Conservation (phyloP, 148 eudicot genomes). For the Dysphania ambrosioides region DNA sequence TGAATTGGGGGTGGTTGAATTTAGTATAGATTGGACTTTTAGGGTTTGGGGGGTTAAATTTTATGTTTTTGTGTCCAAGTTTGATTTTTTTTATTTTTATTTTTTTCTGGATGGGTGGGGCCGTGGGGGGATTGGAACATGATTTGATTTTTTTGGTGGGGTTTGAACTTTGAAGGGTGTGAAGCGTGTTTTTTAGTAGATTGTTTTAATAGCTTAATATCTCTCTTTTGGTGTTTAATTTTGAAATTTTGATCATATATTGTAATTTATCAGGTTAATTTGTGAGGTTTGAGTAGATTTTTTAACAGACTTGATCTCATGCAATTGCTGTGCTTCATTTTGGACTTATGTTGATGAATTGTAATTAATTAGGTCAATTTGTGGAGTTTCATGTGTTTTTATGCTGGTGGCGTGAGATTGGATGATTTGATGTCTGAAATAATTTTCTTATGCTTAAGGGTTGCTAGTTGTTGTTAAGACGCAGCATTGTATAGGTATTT, state of each 20-base stretch:
- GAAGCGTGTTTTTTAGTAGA: too few species aligned
- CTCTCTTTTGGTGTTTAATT: too few species aligned
- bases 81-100: neutral
- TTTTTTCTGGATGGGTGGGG: too few species aligned
- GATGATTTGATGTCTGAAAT: constrained; percentile 9
- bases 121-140: too few species aligned
- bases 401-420: neutral
- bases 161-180: too few species aligned
- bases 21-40: neutral
- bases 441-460: constrained; percentile 13
- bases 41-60: neutral
- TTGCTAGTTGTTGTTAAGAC: neutral
- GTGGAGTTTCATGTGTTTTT: neutral
- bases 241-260: too few species aligned
- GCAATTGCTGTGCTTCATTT: neutral
- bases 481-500: constrained; percentile 16
- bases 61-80: neutral
- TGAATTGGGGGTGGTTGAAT: neutral
- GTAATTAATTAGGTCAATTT: neutral
- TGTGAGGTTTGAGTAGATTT: too few species aligned
- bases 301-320: neutral
- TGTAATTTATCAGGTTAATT: too few species aligned
- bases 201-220: too few species aligned
- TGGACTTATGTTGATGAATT: neutral
- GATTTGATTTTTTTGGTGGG: too few species aligned